Evolutionary conservation across 116 monocot species (phyloP).

Genomic region (Papilionanthe hybrid): DNA sequence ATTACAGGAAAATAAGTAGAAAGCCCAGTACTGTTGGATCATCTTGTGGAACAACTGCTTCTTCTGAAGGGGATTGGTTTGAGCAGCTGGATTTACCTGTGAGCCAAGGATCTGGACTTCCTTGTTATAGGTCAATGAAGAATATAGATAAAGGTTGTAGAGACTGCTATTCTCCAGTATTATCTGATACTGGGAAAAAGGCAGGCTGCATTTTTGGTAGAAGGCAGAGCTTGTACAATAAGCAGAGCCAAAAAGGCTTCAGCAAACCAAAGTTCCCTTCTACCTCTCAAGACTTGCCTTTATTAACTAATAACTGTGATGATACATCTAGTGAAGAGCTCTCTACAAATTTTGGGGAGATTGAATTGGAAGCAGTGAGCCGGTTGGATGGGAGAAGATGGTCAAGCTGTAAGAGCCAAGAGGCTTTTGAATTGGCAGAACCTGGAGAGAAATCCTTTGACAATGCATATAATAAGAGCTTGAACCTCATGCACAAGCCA

Average conservation of each 20-base stretch:
- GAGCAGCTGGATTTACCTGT: constrained; percentile 45
- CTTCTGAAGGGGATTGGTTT: constrained; percentile 58
- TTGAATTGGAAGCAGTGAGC: constrained; percentile 81
- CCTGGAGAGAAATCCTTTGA: constrained; percentile 17
- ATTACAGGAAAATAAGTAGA: constrained; percentile 31
- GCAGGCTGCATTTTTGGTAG: constrained; percentile 64
- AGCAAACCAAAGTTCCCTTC: constrained; percentile 30
- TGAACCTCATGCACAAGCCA: constrained; percentile 57
- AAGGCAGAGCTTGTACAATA: constrained; percentile 37
- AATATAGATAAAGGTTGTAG: constrained; percentile 38
- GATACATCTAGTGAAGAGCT: constrained; percentile 53
- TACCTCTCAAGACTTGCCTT: constrained; percentile 45
- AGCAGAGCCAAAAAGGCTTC: constrained; percentile 29
- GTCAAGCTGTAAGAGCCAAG: constrained; percentile 89
- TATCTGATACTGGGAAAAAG: constrained; percentile 67
- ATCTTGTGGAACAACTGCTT: constrained; percentile 48
- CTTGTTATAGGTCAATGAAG: constrained; percentile 67
- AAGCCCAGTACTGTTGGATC: constrained; percentile 50
- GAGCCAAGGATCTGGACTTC: constrained; percentile 63
- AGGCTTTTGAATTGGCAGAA: constrained; percentile 32
- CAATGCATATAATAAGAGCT: constrained; percentile 36
- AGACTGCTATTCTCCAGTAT: constrained; percentile 72
- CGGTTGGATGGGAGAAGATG: constrained; percentile 85
- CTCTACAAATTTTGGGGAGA: constrained; percentile 68
- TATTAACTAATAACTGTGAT: constrained; percentile 48